phyloP scores from a whole-genome alignment of 2,329 filamentous ascomycete genomes.

The Myotisia sp. region DNA sequence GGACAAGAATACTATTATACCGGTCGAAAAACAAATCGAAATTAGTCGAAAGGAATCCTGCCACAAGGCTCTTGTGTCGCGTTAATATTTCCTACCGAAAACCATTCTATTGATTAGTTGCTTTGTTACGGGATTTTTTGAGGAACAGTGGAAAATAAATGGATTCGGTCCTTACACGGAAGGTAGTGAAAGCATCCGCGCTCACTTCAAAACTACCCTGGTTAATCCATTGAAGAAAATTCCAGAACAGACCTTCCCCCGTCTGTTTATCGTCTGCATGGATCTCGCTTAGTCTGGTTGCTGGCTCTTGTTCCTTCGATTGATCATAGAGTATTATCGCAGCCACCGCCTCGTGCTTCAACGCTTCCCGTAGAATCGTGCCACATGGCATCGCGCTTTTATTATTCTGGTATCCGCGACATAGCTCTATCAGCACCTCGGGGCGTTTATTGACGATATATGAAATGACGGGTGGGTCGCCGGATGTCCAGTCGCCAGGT shows the following conservation, averaged over 20 bases:
- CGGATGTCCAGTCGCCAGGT: conserved; percentile 48
- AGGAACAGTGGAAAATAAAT: background rate
- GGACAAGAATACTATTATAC: conserved; percentile 77
- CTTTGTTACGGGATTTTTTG: background rate
- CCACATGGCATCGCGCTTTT: conserved; percentile 88
- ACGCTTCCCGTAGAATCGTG: conserved; percentile 72
- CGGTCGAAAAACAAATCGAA: conserved; percentile 85
- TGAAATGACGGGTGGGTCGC: conserved; percentile 71
- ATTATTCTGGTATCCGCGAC: conserved; percentile 75
- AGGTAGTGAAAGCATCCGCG: conserved; percentile 94
- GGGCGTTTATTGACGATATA: conserved; percentile 78
- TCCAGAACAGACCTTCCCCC: conserved; percentile 84
- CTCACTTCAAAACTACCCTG: conserved; percentile 92
- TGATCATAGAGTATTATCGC: conserved; percentile 90
- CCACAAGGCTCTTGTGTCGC: conserved; percentile 81
- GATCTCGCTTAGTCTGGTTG: conserved; percentile 63
- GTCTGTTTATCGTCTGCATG: conserved; percentile 61
- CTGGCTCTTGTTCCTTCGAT: conserved; percentile 56
- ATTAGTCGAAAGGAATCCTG: conserved; percentile 74
- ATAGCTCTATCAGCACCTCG: conserved; percentile 75
- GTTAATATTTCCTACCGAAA: conserved; percentile 66
- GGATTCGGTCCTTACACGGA: conserved; percentile 49
- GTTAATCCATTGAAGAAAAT: conserved; percentile 94
- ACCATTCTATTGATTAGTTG: background rate
- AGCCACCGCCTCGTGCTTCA: conserved; percentile 81